Base-by-base conservation (phyloP, 176 grass and related monocot species). In the Oryza longistaminata region DNA sequence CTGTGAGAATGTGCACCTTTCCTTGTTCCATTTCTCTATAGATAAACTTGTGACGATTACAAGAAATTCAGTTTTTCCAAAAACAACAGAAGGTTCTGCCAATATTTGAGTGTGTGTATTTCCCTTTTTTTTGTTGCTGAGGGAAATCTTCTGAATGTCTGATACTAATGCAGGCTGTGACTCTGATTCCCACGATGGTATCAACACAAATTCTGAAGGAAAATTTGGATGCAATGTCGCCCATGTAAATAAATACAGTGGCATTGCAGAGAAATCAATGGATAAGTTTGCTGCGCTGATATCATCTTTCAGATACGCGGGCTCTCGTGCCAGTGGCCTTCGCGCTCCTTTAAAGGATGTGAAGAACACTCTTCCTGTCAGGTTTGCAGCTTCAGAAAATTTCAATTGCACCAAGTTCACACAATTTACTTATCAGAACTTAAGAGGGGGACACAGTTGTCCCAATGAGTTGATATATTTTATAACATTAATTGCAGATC, bases 191-290 rank as follows among this genome's bases (percentile, higher is more conserved):
- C 39, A 80, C 58, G 60, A 87, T 34, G 82, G 44, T 73, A 44
- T 43, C 66, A 50, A 76, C 62, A 64, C 49, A 65, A 85, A 90
- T 48, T 33, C 73, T 66, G 83, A 88, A 72, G 83, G 80, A 34
- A 93, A 71, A 86, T 95, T 95, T 53, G 93, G 96, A 73, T 98
- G 93, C 80, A 78, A 93, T 71, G 75, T 98, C 81, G 92, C 96
- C 19, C 96, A 98, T 87, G 86, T 98, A 68, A 88, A 90, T 77
- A 85, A 65, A 61, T 98, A 98, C 74, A 86, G 64, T 52, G 89
- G 85, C 80, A 93, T 98, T 84, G 96, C 96, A 15, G 89, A 95
- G 84, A 98, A 95, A 90, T 98, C 96, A 53, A 91, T 98, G 93
- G 96, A 98, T 34, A 93, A 88, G 16, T 95, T 95, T 80, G 87